Evolutionary conservation across 176 grass and related monocot species (phyloP), one percentile per base, ranked within the genome.

Genomic region (Tillandsia fasciculata): DNA sequence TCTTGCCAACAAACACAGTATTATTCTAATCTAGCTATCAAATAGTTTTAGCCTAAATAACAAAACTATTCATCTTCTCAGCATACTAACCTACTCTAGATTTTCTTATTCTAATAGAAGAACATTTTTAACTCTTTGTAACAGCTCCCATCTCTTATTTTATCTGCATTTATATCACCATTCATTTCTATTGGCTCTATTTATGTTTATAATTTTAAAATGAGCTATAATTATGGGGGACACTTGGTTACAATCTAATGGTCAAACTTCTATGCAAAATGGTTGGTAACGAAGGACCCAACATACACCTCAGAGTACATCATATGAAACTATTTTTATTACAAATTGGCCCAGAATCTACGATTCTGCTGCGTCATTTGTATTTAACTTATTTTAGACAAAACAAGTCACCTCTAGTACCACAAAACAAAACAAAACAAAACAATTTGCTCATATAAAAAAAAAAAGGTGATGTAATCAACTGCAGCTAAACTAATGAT

Each of bases 401-500:
- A 56, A 42, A 56, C n/a, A 56, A n/a, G n/a, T 56, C 12, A 56
- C n/a, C 53, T 56, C 15, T 56, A 56, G 15, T 56, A 12, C 53
- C 53, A 56, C 15, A 56, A 56, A 3, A 56, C 15, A 5, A 12
- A 56, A 56, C 15, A 56, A 56, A 3, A 56, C 15, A 5, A 12
- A 56, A 14, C 53, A 15, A 56, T 14, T 14, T 56, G 15, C 5
- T n/a, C 10, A 13, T 56, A n/a, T 53, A 53, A 3, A 17, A 57
- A n/a, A 57, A n/a, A 9, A 2, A n/a, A 61, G 18, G 33, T 42
- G 6, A 61, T 56, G 52, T 42, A 23, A 61, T 59, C 54, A 59
- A 59, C 54, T 59, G 54, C 54, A 59, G 12, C 12, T 59, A 59
- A 59, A 59, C n/a, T 59, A 59, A 61, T 23, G 56, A 61, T 61